Conservation (phyloP, 2,329 filamentous ascomycete species). For the Diaporthe citri region DNA sequence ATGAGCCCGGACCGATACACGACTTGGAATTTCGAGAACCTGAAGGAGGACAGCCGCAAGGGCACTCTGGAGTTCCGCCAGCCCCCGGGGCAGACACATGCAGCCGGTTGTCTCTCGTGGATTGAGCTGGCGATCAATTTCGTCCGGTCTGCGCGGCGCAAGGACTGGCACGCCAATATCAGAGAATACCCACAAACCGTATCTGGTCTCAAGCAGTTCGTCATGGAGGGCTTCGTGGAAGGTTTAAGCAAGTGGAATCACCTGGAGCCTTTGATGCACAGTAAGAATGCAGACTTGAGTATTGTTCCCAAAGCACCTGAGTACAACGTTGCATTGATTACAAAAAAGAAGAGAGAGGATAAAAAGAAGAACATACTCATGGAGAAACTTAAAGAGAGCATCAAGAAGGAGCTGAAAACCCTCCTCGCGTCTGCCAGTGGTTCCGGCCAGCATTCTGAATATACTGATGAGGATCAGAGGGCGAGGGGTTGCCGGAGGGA, state of each 20-base stretch:
- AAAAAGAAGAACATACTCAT: neutral
- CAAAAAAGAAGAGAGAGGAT: neutral
- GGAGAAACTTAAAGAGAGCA: neutral
- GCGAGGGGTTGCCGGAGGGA: neutral
- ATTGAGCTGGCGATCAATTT: neutral
- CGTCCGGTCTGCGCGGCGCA: neutral
- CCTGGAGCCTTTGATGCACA: neutral
- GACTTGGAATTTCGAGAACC: conserved; percentile 5
- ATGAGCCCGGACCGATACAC: neutral
- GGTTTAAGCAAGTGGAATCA: neutral
- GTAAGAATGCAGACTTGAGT: neutral
- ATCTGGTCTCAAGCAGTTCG: neutral
- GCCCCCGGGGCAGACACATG: neutral
- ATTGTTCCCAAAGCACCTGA: neutral
- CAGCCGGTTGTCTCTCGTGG: neutral
- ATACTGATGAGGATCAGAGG: neutral
- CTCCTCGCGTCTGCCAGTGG: neutral
- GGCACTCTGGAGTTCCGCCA: neutral
- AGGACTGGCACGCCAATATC: neutral
- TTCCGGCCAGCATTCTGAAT: neutral
- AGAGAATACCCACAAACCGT: neutral
- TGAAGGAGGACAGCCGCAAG: conserved; percentile 9
- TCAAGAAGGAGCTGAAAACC: neutral
- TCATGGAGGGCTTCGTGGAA: neutral
- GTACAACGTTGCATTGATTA: neutral